Conservation (phyloP, 2,329 filamentous ascomycete genomes). For the Colletotrichum aenigma region DNA sequence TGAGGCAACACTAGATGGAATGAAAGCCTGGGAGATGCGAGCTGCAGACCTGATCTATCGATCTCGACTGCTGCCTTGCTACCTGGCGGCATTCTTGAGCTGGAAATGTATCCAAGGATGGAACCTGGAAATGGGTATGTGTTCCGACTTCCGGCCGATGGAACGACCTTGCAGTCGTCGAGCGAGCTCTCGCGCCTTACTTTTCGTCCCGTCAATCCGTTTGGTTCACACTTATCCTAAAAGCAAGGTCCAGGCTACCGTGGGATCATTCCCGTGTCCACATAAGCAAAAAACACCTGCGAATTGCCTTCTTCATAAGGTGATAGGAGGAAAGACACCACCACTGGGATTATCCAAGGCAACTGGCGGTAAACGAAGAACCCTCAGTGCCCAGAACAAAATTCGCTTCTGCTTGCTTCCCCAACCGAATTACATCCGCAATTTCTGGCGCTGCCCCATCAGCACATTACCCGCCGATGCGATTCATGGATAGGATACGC, state of each 20-base stretch:
- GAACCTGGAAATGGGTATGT: not conserved
- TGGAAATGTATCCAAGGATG: not conserved
- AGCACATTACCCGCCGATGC: not conserved
- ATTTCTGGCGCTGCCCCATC: not conserved
- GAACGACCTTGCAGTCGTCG: not conserved
- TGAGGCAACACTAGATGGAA: not conserved
- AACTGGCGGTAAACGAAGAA: not conserved
- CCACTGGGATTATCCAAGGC: not conserved
- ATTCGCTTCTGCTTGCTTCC: not conserved
- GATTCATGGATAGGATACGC: not conserved
- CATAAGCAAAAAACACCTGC: not conserved
- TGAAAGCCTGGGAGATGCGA: not conserved
- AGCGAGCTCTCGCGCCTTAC: not conserved
- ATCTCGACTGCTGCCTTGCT: not conserved
- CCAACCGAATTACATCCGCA: not conserved
- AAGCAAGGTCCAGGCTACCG: not conserved
- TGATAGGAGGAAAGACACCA: not conserved
- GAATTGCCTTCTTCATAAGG: not conserved
- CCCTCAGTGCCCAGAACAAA: not conserved
- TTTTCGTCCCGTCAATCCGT: slow-evolving; percentile 4
- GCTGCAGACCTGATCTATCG: not conserved
- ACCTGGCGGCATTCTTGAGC: not conserved
- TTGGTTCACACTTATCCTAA: not conserved
- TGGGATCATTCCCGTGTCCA: not conserved
- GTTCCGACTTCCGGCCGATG: slow-evolving; percentile 10